phyloP scores from a whole-genome alignment of 345 rosid species.

The Arabidopsis arenosa region DNA sequence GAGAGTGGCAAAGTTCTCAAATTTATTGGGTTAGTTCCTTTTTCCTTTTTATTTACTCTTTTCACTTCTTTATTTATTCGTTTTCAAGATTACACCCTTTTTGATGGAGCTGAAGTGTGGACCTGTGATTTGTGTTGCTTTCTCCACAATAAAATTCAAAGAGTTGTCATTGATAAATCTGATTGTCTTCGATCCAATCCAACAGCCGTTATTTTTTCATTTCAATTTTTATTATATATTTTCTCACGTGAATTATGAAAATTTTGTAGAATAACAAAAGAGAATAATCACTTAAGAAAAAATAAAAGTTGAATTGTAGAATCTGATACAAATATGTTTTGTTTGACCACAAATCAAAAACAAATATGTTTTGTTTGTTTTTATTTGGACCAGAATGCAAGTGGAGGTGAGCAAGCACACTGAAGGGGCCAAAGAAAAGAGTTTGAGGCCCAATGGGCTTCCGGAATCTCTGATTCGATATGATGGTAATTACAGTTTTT shows the following conservation, averaged over 20 bases:
- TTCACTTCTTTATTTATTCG: background rate
- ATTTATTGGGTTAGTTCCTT: slow-evolving; percentile 81
- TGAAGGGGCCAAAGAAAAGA: slow-evolving; percentile 86
- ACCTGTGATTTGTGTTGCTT: slow-evolving; percentile 28
- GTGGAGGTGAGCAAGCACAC: slow-evolving; percentile 98
- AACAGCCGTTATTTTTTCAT: background rate
- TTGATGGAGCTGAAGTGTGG: slow-evolving; percentile 45
- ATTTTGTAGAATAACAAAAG: too few relatives aligned
- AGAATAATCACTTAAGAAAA: background rate
- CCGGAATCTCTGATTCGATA: slow-evolving; percentile 93
- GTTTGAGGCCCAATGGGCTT: slow-evolving; percentile 87
- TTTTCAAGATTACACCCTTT: slow-evolving; percentile 29
- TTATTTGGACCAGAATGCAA: slow-evolving; percentile 71
- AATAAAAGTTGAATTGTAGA: background rate
- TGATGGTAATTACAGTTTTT: slow-evolving; percentile 72
- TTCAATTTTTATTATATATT: background rate
- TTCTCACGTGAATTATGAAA: too few relatives aligned
- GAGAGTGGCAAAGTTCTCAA: slow-evolving; percentile 84
- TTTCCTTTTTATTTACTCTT: background rate
- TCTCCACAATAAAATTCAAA: slow-evolving; percentile 39
- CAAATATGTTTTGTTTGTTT: slow-evolving; percentile 24
- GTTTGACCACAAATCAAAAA: too few relatives aligned
- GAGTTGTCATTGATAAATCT: background rate
- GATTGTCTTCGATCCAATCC: slow-evolving; percentile 20
- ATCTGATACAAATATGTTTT: background rate